Evolutionary conservation across 495 filamentous ascomycete genomes (phyloP), one percentile per base, ranked within the genome.

Genomic region (Hyaloscypha variabilis): DNA sequence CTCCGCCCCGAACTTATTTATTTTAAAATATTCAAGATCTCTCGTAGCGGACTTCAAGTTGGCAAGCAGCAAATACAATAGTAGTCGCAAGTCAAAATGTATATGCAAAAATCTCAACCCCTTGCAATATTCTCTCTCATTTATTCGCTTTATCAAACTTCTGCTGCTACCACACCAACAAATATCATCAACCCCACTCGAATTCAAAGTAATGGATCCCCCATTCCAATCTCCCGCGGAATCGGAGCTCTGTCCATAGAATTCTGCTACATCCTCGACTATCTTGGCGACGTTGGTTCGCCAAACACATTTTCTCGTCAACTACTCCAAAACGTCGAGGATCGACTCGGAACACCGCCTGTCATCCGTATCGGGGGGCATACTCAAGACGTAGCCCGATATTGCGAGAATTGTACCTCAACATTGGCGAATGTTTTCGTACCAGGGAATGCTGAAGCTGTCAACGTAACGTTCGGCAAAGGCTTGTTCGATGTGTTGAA

Each of bases 341-440:
- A 60, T 26, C 8, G 8, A 11, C 0, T 25, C 14, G 60, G 60
- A 0, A 11, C 46, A 5, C 60, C 60, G 1, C 60, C 60, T 8
- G 26, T 28, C 6, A 63, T 63, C 30, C 60, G 60, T 23, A 63
- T 63, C 21, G 60, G 60, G 6, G 60, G 60, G 0, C n/a, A 63
- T 36, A 63, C 60, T n/a, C 60, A 63, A 25, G 60, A 63, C 24
- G 26, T n/a, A n/a, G 60, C 60, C 17, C 8, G 25, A 19, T 63
- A 63, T 26, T 29, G 30, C 60, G 23, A 13, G 8, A 1, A 28
- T 8, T 29, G 30, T 54, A 5, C n/a, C 8, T 21, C 19, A 21
- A 63, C 60, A 0, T 31, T 63, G 10, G 25, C 10, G 21, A 63
- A 63, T 24, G n/a, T 36, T 6, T 63, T 63, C 50, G 42, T 24